A percentile compares a stretch with the other conserved stretches of the same genome.
Evolutionary conservation across 2,329 filamentous ascomycete genomes (phyloP).

Genomic region (Epichloe glyceriae): DNA sequence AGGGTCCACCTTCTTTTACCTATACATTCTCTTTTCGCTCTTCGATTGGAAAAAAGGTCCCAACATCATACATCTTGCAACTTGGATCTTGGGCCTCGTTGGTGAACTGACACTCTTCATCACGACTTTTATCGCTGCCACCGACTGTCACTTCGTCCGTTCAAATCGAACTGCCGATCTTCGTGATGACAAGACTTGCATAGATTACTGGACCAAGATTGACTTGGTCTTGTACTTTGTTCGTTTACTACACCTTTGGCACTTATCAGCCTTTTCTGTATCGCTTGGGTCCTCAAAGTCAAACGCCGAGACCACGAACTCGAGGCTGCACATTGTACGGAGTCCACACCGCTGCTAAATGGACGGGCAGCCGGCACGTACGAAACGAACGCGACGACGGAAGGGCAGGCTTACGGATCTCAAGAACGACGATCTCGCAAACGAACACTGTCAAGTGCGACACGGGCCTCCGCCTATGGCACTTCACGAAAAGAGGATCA

Average conservation of each 20-base stretch:
- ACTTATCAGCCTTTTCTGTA: slow-evolving; percentile 36
- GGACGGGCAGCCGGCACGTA: slow-evolving; percentile 22
- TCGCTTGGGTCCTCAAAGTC: slow-evolving; percentile 28
- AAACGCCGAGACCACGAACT: slow-evolving; percentile 23
- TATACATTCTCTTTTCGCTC: slow-evolving; percentile 74
- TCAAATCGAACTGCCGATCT: slow-evolving; percentile 16
- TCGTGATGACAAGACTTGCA: slow-evolving; percentile 16
- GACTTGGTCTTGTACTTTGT: slow-evolving; percentile 55
- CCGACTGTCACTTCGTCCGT: slow-evolving; percentile 48
- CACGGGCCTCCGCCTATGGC: slow-evolving; percentile 18
- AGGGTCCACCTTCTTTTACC: slow-evolving; percentile 75
- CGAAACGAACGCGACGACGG: slow-evolving; percentile 22
- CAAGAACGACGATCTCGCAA: slow-evolving; percentile 19
- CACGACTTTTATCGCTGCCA: slow-evolving; percentile 56
- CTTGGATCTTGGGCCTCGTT: slow-evolving; percentile 63
- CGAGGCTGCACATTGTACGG: slow-evolving; percentile 33
- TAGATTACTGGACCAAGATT: slow-evolving; percentile 30
- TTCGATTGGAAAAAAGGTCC: slow-evolving; percentile 75
- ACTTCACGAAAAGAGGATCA: slow-evolving; percentile 41
- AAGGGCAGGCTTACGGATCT: slow-evolving; percentile 10
- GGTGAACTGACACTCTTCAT: slow-evolving; percentile 63
- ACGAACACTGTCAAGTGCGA: slow-evolving; percentile 26
- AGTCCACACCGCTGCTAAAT: slow-evolving; percentile 51
- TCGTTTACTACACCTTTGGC: slow-evolving; percentile 55
- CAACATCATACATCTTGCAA: slow-evolving; percentile 62